Evolutionary conservation across 1,139 yeast species (phyloP).

Genomic region (Pichia sp.): DNA sequence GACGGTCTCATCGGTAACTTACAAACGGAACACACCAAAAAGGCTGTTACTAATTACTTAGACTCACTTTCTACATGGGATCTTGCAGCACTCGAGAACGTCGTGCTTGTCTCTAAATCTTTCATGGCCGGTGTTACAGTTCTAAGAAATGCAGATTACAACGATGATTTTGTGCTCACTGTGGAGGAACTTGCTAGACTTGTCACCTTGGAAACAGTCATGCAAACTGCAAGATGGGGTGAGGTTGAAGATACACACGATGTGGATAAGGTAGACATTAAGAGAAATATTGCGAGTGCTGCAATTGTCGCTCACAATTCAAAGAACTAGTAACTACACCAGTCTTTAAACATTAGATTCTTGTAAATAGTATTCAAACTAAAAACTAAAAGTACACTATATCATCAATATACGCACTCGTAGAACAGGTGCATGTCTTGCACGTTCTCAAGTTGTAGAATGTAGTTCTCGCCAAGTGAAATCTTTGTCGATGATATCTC

Average conservation of each 20-base stretch:
- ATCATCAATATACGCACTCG: conserved; percentile 6
- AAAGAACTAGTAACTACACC: conserved; percentile 5
- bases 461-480: conserved; percentile 5
- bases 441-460: conserved; percentile 15
- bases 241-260: conserved; percentile 99
- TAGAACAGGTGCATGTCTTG: conserved; percentile 10
- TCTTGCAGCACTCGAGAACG: conserved; percentile 81
- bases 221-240: conserved; percentile 91
- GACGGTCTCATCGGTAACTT: conserved; percentile 75
- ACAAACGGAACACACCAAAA: conserved; percentile 55
- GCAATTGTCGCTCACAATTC: conserved; percentile 47
- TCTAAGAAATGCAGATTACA: conserved; percentile 28
- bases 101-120: conserved; percentile 79
- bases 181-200: conserved; percentile 71
- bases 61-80: conserved; percentile 61
- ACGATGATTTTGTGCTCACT: conserved; percentile 27
- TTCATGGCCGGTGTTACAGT: conserved; percentile 62
- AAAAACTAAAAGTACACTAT: too few species aligned
- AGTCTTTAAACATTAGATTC: background rate
- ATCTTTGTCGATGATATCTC: too few species aligned
- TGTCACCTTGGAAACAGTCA: conserved; percentile 74
- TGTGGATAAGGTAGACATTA: conserved; percentile 83
- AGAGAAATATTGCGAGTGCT: conserved; percentile 76
- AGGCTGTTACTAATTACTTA: conserved; percentile 62
- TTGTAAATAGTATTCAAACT: background rate